Percentiles rank a stretch among this genome's conserved stretches.
Conservation (phyloP, 2,329 filamentous ascomycete genomes). For the Hymenoscyphus scutula region DNA sequence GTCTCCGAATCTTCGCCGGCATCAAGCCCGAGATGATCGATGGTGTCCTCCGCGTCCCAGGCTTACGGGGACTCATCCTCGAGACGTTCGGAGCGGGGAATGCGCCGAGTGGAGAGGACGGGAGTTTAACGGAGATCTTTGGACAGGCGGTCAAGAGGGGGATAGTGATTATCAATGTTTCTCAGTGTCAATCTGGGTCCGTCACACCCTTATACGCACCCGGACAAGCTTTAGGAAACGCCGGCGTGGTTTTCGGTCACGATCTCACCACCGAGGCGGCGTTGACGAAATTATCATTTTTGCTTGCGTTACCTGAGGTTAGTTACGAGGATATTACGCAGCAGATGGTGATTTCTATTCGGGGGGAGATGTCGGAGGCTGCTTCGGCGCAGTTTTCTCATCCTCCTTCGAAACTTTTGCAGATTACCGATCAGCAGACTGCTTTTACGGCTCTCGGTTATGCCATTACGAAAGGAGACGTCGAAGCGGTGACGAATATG, state of each 20-base stretch:
- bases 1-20: conserved; percentile 68
- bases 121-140: conserved; percentile 58
- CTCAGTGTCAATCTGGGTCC: conserved; percentile 57
- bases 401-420: conserved; percentile 45
- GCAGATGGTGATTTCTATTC: conserved; percentile 60
- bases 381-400: conserved; percentile 49
- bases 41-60: conserved; percentile 59
- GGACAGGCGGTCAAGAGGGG: conserved; percentile 62
- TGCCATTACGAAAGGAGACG: conserved; percentile 58
- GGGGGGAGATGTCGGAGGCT: conserved; percentile 61
- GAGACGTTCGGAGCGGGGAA: conserved; percentile 74
- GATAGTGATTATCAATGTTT: conserved; percentile 71
- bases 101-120: conserved; percentile 61
- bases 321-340: conserved; percentile 56
- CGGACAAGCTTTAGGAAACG: conserved; percentile 59
- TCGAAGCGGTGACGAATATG: conserved; percentile 40
- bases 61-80: conserved; percentile 63
- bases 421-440: conserved; percentile 46
- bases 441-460: conserved; percentile 61
- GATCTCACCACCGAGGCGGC: conserved; percentile 63
- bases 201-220: conserved; percentile 58
- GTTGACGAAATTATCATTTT: conserved; percentile 38
- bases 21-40: conserved; percentile 71
- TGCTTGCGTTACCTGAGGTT: conserved; percentile 58
- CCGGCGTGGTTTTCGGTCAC: conserved; percentile 66